Evolutionary conservation across 352 stramenopile species (phyloP), one percentile per base, ranked within the genome.

Genomic region (Pythium aquatile): DNA sequence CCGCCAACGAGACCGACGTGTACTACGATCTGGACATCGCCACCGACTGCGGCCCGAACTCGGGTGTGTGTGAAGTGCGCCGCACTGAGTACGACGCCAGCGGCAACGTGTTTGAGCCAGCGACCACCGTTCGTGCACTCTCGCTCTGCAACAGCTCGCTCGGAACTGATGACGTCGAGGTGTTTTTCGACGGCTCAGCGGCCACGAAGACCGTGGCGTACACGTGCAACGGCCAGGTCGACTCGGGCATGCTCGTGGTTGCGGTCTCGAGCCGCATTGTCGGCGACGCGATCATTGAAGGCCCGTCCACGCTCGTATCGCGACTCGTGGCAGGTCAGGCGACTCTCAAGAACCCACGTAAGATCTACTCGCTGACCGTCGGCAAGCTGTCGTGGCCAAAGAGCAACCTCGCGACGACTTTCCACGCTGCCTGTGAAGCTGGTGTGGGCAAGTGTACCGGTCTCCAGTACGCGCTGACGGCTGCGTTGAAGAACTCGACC

Each of bases 341-440:
- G 4, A 66, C 48, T 20, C 66, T 83, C 58, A 59, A 55, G 32
- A 85, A 86, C 37, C 33, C 77, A 33, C 77, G 74, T 44, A 74
- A 72, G 35, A 72, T 70, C 33, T 75, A 85, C 52, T 81, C 77
- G 3, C 69, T 86, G 30, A 85, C 79, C 1, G 60, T 86, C 26
- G 79, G 72, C 1, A 63, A 70, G 2, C 46, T 88, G 14, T 64
- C 63, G 1, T 88, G 77, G 79, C 58, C 58, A 14, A 65, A 59
- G 16, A 65, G 59, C 39, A 70, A 88, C 58, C 54, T 88, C 17
- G 66, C 79, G 39, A 54, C 10, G 1, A 59, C 70, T 32, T 86
- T 85, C 40, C 75, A 86, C 42, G 75, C 75, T 0, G 44, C 52
- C 2, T 88, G 79, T 39, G 55, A 33, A 0, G 61, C 55, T 1